Evolutionary conservation across 2,329 filamentous ascomycete genomes (phyloP).

Genomic region (Neoarthrinium moseri): DNA sequence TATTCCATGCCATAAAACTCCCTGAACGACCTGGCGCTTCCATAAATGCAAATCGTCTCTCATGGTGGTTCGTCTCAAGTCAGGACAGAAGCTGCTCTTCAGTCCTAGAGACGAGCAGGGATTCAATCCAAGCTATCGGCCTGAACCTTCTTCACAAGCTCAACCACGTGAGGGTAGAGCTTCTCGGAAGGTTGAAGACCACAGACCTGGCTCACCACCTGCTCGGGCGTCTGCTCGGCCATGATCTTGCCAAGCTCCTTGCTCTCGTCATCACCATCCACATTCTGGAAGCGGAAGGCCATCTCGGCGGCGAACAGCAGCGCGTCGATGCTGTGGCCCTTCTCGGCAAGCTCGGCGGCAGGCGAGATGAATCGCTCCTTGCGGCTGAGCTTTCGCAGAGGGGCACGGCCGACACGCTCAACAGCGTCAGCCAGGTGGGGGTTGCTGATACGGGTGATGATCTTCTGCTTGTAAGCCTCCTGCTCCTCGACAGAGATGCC

Average conservation of each 20-base stretch:
- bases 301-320: constrained; percentile 85
- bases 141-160: constrained; percentile 83
- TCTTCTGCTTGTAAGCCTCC: constrained; percentile 84
- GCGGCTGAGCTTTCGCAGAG: constrained; percentile 87
- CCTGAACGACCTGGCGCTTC: background rate
- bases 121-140: constrained; percentile 51
- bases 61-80: too few species aligned
- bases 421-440: constrained; percentile 89
- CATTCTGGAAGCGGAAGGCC: constrained; percentile 92
- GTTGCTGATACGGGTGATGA: constrained; percentile 90
- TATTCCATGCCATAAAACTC: constrained; percentile 7
- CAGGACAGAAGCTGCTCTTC: too few species aligned
- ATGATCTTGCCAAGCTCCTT: constrained; percentile 83
- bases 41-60: constrained; percentile 6
- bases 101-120: background rate
- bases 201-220: constrained; percentile 77
- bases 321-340: constrained; percentile 67
- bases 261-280: constrained; percentile 89
- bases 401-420: constrained; percentile 92
- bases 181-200: constrained; percentile 76
- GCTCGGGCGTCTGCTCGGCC: constrained; percentile 68
- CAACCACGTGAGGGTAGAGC: constrained; percentile 72
- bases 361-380: constrained; percentile 96
- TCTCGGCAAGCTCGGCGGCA: constrained; percentile 83
- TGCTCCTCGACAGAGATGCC: constrained; percentile 74